phyloP scores from a whole-genome alignment of 495 filamentous ascomycete genomes.

The Penicillium atrosanguineum region DNA sequence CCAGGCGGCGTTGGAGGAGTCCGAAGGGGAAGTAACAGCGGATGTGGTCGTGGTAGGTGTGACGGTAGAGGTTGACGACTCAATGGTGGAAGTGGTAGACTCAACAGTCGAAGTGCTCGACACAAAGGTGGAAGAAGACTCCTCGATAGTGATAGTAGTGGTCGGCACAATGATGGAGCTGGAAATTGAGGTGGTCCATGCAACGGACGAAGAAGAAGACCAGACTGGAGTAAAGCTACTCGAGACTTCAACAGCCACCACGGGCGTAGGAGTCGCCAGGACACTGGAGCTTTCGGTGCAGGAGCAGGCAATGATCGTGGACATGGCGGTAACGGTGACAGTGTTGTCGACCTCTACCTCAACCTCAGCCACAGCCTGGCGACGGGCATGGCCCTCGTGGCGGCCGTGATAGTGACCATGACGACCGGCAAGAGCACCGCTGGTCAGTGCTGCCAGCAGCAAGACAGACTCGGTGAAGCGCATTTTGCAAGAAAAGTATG shows the following conservation, averaged over 20 bases:
- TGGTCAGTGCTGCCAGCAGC: slow-evolving; percentile 34
- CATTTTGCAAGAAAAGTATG: slow-evolving; percentile 21
- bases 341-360: slow-evolving; percentile 4
- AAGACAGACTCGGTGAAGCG: slow-evolving; percentile 31
- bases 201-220: neutral
- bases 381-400: slow-evolving; percentile 23
- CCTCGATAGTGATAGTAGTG: neutral
- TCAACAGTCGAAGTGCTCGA: neutral
- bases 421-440: slow-evolving; percentile 21
- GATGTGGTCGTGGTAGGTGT: slow-evolving; percentile 6
- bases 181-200: neutral
- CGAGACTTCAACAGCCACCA: neutral
- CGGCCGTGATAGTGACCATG: slow-evolving; percentile 7
- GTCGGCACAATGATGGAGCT: slow-evolving; percentile 1
- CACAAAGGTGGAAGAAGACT: slow-evolving; percentile 1
- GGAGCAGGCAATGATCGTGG: slow-evolving; percentile 15
- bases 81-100: neutral
- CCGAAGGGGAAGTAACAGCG: slow-evolving; percentile 1
- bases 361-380: slow-evolving; percentile 11
- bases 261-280: neutral
- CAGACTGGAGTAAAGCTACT: slow-evolving; percentile 1
- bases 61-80: neutral
- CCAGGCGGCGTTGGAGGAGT: slow-evolving; percentile 17
- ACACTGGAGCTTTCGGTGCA: neutral
- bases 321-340: slow-evolving; percentile 10